Evolutionary conservation across 148 eudicot species (phyloP).

Genomic region (Tetragonia tetragonoides): DNA sequence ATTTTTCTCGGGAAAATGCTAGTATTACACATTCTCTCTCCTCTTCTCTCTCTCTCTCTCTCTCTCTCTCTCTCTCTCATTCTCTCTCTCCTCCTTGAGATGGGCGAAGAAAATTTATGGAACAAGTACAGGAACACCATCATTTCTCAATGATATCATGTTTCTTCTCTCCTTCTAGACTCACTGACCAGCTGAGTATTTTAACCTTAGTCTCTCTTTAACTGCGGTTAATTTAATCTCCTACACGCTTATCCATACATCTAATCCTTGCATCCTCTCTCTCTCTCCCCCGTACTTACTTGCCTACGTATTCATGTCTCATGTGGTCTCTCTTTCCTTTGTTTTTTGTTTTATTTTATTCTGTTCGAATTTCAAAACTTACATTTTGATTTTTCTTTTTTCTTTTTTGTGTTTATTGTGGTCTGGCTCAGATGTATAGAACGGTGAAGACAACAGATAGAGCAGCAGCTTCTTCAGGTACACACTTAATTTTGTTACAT

Average conservation of each 20-base stretch:
- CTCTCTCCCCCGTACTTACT: constrained; percentile 3
- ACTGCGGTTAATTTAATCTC: constrained; percentile 11
- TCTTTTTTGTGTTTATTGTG: background rate
- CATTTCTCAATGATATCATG: constrained; percentile 88
- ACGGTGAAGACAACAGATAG: constrained; percentile 94
- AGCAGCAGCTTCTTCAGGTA: constrained; percentile 85
- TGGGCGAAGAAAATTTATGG: constrained; percentile 29
- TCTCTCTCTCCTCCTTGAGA: constrained; percentile 37
- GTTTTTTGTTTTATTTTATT: background rate
- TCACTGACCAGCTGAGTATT: background rate
- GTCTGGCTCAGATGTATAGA: constrained; percentile 71
- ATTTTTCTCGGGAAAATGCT: constrained; percentile 34
- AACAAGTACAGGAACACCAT: constrained; percentile 75
- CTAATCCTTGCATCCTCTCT: constrained; percentile 24
- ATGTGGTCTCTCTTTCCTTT: background rate
- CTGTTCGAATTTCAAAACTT: too few species aligned
- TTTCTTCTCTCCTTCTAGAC: constrained; percentile 4
- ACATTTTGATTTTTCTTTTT: background rate
- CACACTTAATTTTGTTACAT: background rate
- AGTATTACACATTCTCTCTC: background rate
- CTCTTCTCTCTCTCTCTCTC: constrained; percentile 9
- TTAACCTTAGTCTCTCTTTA: constrained; percentile 38
- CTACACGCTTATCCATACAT: constrained; percentile 39
- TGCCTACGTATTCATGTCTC: constrained; percentile 18
- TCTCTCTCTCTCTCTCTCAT: background rate